A percentile compares a stretch with the other conserved stretches of the same genome.
Evolutionary conservation across 345 rosid genomes (phyloP).

Genomic region (Laguncularia racemosa): DNA sequence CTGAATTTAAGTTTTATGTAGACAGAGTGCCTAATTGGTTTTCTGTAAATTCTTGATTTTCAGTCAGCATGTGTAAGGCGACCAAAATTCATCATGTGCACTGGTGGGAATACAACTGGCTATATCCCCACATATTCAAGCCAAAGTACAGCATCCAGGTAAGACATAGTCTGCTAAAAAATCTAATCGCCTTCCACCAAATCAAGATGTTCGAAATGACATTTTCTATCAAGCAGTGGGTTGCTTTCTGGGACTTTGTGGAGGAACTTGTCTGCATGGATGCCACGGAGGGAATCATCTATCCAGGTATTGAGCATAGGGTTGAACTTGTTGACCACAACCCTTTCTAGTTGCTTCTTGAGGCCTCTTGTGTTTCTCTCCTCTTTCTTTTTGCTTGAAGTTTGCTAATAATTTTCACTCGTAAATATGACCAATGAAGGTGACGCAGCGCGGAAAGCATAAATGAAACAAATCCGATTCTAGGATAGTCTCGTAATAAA

Average conservation of each 20-base stretch:
- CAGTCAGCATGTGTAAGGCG: constrained; percentile 80
- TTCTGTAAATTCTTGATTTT: constrained; percentile 5
- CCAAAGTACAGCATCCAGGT: constrained; percentile 64
- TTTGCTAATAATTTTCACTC: no score
- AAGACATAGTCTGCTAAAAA: constrained; percentile 10
- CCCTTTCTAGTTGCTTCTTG: neutral
- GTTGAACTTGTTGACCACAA: constrained; percentile 1
- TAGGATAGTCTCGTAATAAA: no score
- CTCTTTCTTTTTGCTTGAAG: no score
- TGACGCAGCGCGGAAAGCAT: no score
- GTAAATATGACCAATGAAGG: no score
- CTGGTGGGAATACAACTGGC: constrained; percentile 68
- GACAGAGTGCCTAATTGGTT: neutral
- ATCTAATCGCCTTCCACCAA: neutral
- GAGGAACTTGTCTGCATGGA: constrained; percentile 85
- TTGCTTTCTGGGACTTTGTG: constrained; percentile 70
- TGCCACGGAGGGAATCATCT: constrained; percentile 67
- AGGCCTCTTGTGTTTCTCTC: no score
- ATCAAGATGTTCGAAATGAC: constrained; percentile 11
- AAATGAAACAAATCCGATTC: no score
- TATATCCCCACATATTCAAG: constrained; percentile 59
- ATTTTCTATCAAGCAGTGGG: constrained; percentile 38
- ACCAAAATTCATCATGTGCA: constrained; percentile 83
- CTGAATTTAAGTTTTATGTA: no score
- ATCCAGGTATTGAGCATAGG: constrained; percentile 39